Base-by-base conservation (phyloP, 768 basidiomycete genomes). In the Xanthoconium purpureum region DNA sequence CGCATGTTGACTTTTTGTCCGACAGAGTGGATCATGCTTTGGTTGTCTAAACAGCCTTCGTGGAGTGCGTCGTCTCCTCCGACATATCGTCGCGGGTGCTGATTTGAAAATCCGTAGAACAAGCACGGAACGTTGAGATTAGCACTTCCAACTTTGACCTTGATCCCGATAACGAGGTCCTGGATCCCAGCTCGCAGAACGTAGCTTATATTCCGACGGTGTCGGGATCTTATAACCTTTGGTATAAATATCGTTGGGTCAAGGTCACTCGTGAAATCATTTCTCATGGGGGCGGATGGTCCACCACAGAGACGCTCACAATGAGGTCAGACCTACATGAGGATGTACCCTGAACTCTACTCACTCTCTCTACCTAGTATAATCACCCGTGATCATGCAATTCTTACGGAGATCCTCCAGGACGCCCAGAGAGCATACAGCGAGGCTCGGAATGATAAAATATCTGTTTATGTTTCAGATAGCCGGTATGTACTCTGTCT, bases 11-110 rank as follows among this genome's bases (percentile, higher is more conserved):
- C 24, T 24, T 24, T 18, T 29, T 32, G n/a, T 33, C 47, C 37
- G 38, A 30, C 54, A 88, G 86, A 78, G 38, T 90, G 88, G 88
- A 76, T 89, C 63, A 79, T 88, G 78, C 70, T 78, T 39, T 90
- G 88, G 87, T 69, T 89, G 0, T 82, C 84, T 5, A 76, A 77
- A 49, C 82, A 83, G 40, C 78, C 83, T 18, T 73, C 78, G n/a
- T 88, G 84, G 84, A 71, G 78, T 80, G 57, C 62, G 82, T 71
- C 46, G 10, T 14, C 7, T 24, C 29, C n/a, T 18, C 18, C 7
- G 18, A 28, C 24, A 36, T 43, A 4, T 36, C 9, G 53, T 17
- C 32, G 13, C 24, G n/a, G 35, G 40, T 38, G 24, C 38, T 54
- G 18, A 59, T 36, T 9, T n/a, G 1, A 43, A 6, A 33, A 40